Base-by-base conservation (phyloP, 176 grass and related monocot genomes). In the Oryza nivara region DNA sequence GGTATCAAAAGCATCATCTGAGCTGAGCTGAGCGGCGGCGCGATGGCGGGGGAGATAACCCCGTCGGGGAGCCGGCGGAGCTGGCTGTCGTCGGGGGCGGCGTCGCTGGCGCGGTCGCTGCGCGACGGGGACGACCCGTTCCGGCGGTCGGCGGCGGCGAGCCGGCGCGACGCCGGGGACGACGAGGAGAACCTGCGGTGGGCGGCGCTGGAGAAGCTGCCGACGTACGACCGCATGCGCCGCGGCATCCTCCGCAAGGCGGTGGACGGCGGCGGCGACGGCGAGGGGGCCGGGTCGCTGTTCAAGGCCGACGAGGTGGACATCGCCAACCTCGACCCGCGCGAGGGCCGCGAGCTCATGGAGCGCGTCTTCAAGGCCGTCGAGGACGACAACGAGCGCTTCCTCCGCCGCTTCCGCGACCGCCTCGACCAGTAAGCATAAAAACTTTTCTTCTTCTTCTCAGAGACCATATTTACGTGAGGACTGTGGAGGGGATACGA, bases 161-260 rank as follows among this genome's bases (percentile, higher is more conserved):
- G 77, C 84, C 45, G 7, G 40, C 76, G 11, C 82, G 83, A 51
- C 9, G 83, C 69, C 1, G 85, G 65, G 1, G 88, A 86, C 69
- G 91, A 90, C 5, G 88, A 93, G 85, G 91, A 90, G 85, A 90
- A 85, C 73, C 85, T 93, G 40, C 84, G 77, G 26, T 93, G 91
- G 91, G 91, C 91, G 25, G 88, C 88, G 23, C 88, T 93, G 35
- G 88, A 93, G 88, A 93, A 93, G 84, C 78, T 93, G 26, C 91
- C 91, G 5, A 93, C 91, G 7, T 90, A 93, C 72, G 91, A 93
- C 81, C 85, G 91, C 35, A 67, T 93, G 70, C 75, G 91, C 1
- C 77, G 72, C 1, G 91, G 81, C 76, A 77, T 93, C 35, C 49
- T 87, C 36, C 88, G 83, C 4, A 80, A 88, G 22, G 81, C 13